Evolutionary conservation across 352 stramenopile species (phyloP).

Genomic region (Elongisporangium anandrum): DNA sequence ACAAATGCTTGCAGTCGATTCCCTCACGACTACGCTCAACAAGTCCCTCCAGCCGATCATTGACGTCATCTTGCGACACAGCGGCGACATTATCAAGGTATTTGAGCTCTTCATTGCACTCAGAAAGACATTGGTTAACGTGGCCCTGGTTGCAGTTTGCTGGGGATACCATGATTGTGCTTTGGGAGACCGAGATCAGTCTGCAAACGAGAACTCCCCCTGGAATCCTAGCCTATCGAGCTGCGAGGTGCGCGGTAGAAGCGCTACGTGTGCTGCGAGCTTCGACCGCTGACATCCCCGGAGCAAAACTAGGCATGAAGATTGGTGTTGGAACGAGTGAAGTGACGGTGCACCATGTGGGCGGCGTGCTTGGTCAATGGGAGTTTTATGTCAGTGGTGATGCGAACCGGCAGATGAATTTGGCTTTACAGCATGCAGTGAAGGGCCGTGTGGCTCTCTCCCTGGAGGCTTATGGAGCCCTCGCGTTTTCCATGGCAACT

Average conservation of each 20-base stretch:
- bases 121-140: background rate
- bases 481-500: constrained; percentile 4
- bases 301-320: constrained; percentile 61
- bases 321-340: constrained; percentile 76
- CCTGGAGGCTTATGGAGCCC: constrained; percentile 32
- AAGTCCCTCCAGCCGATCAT: constrained; percentile 32
- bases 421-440: constrained; percentile 54
- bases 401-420: constrained; percentile 75
- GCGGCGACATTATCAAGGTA: constrained; percentile 74
- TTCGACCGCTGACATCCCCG: background rate
- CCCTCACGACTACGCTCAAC: too few relatives aligned
- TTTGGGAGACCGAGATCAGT: constrained; percentile 69
- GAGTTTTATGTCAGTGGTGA: constrained; percentile 85
- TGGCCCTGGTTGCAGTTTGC: constrained; percentile 38
- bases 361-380: constrained; percentile 76
- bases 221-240: constrained; percentile 52
- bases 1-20: too few relatives aligned
- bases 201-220: constrained; percentile 22
- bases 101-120: background rate
- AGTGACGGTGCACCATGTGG: constrained; percentile 77
- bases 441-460: constrained; percentile 77
- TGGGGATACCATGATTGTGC: constrained; percentile 71
- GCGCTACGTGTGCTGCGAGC: constrained; percentile 5
- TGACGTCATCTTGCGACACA: constrained; percentile 64
- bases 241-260: constrained; percentile 53